Evolutionary conservation across 73 alveolate genomes (phyloP).

Genomic region (Uronychia binucleata): DNA sequence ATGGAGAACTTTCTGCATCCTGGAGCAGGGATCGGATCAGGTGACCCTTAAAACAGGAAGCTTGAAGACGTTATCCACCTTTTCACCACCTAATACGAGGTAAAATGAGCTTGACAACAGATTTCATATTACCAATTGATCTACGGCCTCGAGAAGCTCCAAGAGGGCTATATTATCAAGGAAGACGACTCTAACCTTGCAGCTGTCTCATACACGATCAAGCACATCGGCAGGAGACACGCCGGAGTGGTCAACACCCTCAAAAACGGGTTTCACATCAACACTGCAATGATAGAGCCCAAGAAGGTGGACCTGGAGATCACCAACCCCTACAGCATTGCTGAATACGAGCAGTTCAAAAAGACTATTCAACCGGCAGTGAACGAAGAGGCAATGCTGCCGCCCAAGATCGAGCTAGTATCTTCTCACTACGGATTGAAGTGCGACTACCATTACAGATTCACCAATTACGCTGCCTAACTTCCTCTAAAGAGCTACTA

Average conservation of each 20-base stretch:
- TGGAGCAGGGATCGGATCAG: background rate
- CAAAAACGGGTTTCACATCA: conserved; percentile 35
- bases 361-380: conserved; percentile 34
- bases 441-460: background rate
- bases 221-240: conserved; percentile 17
- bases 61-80: conserved; percentile 8
- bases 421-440: conserved; percentile 23
- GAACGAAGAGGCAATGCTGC: conserved; percentile 54
- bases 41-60: background rate
- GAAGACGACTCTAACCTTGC: conserved; percentile 4
- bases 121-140: conserved; percentile 15
- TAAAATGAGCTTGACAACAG: background rate
- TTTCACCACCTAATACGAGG: conserved; percentile 17
- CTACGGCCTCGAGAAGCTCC: conserved; percentile 37
- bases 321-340: background rate
- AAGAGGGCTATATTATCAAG: conserved; percentile 22
- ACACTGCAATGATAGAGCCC: conserved; percentile 42
- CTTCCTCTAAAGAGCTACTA: background rate
- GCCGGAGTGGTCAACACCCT: conserved; percentile 12
- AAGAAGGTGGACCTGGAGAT: conserved; percentile 27
- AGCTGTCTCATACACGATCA: conserved; percentile 1
- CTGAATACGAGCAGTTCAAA: conserved; percentile 29
- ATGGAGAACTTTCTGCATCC: conserved; percentile 6
- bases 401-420: conserved; percentile 36
- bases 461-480: conserved; percentile 1